phyloP scores from a whole-genome alignment of 2,329 filamentous ascomycete genomes.

The Trichoderma sp. region DNA sequence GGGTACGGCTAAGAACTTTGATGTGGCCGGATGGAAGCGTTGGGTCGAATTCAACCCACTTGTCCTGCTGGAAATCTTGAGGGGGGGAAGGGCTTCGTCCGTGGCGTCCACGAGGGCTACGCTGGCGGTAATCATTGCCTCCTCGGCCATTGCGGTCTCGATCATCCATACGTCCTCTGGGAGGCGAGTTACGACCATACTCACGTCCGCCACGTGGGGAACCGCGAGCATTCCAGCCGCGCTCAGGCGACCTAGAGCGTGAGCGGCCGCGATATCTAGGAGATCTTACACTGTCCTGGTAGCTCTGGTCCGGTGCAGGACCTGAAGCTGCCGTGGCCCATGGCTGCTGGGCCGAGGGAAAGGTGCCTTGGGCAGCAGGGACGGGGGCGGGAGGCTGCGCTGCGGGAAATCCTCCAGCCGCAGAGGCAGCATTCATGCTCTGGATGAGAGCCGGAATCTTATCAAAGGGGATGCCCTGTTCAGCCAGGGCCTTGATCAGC shows the following conservation, averaged over 20 bases:
- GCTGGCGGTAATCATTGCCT: constrained; percentile 75
- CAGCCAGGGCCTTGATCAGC: constrained; percentile 70
- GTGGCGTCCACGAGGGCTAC: constrained; percentile 71
- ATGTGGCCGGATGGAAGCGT: constrained; percentile 73
- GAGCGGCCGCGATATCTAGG: constrained; percentile 60
- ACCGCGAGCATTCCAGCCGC: constrained; percentile 61
- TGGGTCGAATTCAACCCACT: constrained; percentile 78
- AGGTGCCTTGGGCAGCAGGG: constrained; percentile 40
- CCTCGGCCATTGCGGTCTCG: constrained; percentile 51
- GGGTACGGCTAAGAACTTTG: constrained; percentile 88
- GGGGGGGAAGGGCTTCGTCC: constrained; percentile 60
- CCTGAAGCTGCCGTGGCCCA: constrained; percentile 32
- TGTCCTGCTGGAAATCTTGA: constrained; percentile 42
- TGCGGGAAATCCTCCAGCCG: constrained; percentile 32
- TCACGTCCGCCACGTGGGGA: constrained; percentile 61
- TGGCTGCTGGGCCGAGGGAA: constrained; percentile 33
- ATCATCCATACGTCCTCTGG: constrained; percentile 47
- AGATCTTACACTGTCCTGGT: constrained; percentile 59
- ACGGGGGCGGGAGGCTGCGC: constrained; percentile 30
- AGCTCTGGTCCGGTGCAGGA: constrained; percentile 48
- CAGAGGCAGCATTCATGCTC: constrained; percentile 44
- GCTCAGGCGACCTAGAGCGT: constrained; percentile 75
- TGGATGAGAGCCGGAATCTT: constrained; percentile 64
- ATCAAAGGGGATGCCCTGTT: constrained; percentile 73
- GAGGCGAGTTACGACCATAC: constrained; percentile 67